Conservation (phyloP, 225 moss, liverwort and hornwort genomes). For the Asterella californica region DNA sequence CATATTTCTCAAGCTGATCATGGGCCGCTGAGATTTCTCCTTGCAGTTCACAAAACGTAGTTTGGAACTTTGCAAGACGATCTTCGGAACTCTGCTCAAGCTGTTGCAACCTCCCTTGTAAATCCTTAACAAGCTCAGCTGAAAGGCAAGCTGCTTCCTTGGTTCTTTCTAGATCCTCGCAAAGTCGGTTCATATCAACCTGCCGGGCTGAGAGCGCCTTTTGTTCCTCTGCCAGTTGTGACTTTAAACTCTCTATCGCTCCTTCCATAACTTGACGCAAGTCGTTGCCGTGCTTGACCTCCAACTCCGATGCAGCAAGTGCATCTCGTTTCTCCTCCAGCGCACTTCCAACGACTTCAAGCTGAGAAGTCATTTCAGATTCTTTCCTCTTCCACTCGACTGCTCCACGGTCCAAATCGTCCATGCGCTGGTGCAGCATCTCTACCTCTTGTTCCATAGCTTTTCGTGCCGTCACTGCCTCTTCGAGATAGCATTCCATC, state of each 20-base stretch:
- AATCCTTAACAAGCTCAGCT: conserved; percentile 42
- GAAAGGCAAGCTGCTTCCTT: conserved; percentile 49
- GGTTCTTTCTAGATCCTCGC: conserved; percentile 58
- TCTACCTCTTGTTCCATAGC: conserved; percentile 45
- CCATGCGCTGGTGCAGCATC: conserved; percentile 48
- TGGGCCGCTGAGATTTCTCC: conserved; percentile 37
- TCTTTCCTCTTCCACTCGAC: conserved; percentile 59
- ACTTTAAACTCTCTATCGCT: conserved; percentile 55
- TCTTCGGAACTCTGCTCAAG: conserved; percentile 57
- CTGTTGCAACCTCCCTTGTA: conserved; percentile 57
- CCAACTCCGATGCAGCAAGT: conserved; percentile 42
- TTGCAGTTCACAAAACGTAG: conserved; percentile 32
- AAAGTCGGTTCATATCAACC: conserved; percentile 53
- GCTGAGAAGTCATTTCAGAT: conserved; percentile 41
- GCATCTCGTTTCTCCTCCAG: conserved; percentile 53
- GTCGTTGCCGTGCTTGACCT: conserved; percentile 50
- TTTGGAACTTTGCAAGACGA: conserved; percentile 41
- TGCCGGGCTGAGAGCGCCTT: conserved; percentile 35
- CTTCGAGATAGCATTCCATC: conserved; percentile 64
- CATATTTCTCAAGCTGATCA: conserved; percentile 42
- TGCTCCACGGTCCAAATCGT: conserved; percentile 44
- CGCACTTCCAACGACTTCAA: conserved; percentile 45
- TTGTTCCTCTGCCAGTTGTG: conserved; percentile 45
- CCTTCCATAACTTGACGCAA: conserved; percentile 53
- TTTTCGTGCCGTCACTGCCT: conserved; percentile 42